phyloP scores from a whole-genome alignment of 106 monocot genomes.

The Platanthera zijinensis region DNA sequence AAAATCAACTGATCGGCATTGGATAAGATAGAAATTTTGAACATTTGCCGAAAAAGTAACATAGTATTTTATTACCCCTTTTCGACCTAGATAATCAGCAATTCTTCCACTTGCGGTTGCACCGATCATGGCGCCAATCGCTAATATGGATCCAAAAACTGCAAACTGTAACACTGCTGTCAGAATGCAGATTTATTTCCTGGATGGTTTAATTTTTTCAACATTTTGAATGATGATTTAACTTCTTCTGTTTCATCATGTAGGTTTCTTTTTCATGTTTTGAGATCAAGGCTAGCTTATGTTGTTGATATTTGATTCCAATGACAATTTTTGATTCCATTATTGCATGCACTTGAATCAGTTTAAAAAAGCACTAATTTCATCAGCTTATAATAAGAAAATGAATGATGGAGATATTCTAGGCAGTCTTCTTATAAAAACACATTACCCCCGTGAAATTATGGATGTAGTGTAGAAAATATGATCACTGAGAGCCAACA shows the following conservation, averaged over 20 bases:
- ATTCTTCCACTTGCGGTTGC: constrained; percentile 6
- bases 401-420: background rate
- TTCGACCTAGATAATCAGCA: background rate
- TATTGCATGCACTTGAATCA: background rate
- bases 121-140: constrained; percentile 1
- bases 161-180: constrained; percentile 2
- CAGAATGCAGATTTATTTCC: background rate
- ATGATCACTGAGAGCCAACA: too few species aligned
- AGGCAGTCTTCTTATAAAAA: background rate
- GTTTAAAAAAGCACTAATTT: background rate
- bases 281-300: too few species aligned
- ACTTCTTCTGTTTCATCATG: too few species aligned
- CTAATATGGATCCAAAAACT: constrained; percentile 5
- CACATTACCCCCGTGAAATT: background rate
- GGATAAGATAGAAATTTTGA: background rate
- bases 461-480: too few species aligned
- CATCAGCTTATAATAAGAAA: background rate
- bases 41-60: background rate
- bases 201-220: background rate
- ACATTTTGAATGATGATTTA: background rate
- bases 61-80: background rate
- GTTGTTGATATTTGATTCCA: background rate
- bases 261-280: too few species aligned
- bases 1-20: background rate
- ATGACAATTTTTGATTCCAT: background rate